phyloP scores from a whole-genome alignment of 1,284 basidiomycete species.

The Ustilago hordei region DNA sequence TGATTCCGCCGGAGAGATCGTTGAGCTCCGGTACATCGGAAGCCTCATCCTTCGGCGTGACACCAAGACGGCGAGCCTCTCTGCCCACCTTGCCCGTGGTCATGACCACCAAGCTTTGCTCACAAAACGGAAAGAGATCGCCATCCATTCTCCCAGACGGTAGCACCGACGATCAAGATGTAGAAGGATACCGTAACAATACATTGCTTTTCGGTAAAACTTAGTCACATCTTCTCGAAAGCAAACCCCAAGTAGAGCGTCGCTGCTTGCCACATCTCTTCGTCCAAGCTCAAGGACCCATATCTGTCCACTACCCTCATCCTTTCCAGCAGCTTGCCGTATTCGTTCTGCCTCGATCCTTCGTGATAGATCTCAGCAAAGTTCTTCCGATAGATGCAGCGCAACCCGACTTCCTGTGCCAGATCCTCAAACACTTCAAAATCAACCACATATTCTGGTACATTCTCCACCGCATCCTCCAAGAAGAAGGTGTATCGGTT shows the following conservation, averaged over 20 bases:
- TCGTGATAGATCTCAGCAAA: slow-evolving; percentile 73
- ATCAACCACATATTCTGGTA: slow-evolving; percentile 94
- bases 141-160: neutral
- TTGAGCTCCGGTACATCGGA: too few relatives aligned
- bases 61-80: too few relatives aligned
- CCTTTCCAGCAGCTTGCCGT: slow-evolving; percentile 51
- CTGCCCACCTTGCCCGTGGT: too few relatives aligned
- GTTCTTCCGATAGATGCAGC: slow-evolving; percentile 82
- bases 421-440: slow-evolving; percentile 91
- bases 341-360: slow-evolving; percentile 26
- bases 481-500: slow-evolving; percentile 95
- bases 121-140: neutral
- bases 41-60: too few relatives aligned
- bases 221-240: slow-evolving; percentile 56
- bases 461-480: slow-evolving; percentile 88
- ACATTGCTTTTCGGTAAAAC: neutral
- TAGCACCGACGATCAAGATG: neutral
- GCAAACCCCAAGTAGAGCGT: slow-evolving; percentile 65
- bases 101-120: neutral
- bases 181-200: slow-evolving; percentile 10
- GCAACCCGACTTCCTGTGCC: slow-evolving; percentile 83
- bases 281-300: slow-evolving; percentile 49
- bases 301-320: slow-evolving; percentile 53
- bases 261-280: slow-evolving; percentile 65
- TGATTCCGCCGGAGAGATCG: too few relatives aligned